Evolutionary conservation across 495 filamentous ascomycete genomes (phyloP).

Genomic region (Darksidea phi): DNA sequence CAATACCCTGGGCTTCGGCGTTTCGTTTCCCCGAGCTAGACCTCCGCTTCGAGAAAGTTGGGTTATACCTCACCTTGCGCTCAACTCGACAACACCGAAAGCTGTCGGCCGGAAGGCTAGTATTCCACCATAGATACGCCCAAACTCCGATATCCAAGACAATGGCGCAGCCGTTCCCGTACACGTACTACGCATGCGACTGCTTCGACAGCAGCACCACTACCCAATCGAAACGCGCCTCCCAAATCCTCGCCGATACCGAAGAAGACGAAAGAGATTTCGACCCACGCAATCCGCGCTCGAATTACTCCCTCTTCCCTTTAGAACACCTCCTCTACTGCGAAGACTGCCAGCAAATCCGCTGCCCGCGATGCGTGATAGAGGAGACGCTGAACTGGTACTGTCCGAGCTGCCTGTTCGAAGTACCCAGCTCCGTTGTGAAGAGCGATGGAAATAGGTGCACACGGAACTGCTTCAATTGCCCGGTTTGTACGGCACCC

Average conservation of each 20-base stretch:
- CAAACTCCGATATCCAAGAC: not conserved
- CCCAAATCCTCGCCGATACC: conserved; percentile 44
- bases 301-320: conserved; percentile 87
- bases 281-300: conserved; percentile 76
- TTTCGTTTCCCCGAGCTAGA: conserved; percentile 15
- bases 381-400: conserved; percentile 94
- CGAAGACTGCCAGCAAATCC: conserved; percentile 93
- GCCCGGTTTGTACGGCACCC: conserved; percentile 81
- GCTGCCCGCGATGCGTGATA: conserved; percentile 84
- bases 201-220: conserved; percentile 64
- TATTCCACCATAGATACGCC: not conserved
- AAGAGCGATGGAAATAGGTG: conserved; percentile 94
- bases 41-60: conserved; percentile 4
- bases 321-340: conserved; percentile 94
- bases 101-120: not conserved
- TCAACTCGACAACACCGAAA: not conserved
- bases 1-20: conserved; percentile 17
- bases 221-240: conserved; percentile 41
- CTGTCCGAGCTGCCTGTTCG: conserved; percentile 94
- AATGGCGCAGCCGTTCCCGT: conserved; percentile 76
- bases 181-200: conserved; percentile 89
- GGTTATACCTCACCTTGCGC: not conserved
- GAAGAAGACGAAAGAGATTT: conserved; percentile 78
- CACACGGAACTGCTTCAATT: conserved; percentile 91
- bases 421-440: conserved; percentile 85